A percentile compares a stretch with the other conserved stretches of the same genome.
These are phyloP conservation scores for Saprolegnia diclina DNA, from an alignment of 352 stramenopile species.

Conservation along the genomic window DNA sequence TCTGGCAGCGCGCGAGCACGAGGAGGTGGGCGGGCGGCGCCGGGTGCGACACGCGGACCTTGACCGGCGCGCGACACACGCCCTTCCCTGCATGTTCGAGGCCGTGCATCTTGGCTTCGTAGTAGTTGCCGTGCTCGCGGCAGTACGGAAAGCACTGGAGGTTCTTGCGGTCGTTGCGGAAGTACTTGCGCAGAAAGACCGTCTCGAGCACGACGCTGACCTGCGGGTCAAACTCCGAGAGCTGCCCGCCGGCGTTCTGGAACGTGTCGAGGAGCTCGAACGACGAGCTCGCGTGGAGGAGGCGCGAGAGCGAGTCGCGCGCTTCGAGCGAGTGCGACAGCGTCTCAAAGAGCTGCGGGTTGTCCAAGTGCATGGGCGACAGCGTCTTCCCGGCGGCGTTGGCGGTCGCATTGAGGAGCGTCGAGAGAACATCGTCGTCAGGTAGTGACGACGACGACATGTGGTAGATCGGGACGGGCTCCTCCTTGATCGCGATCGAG, in stretches of 20 bases:
- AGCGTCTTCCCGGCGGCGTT: neutral
- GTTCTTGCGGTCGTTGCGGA: slow-evolving; percentile 89
- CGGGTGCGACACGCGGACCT: slow-evolving; percentile 58
- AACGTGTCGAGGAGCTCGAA: slow-evolving; percentile 37
- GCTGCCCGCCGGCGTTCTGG: neutral
- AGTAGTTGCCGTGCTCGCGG: slow-evolving; percentile 86
- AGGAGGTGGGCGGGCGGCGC: slow-evolving; percentile 41
- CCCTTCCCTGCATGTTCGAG: slow-evolving; percentile 78
- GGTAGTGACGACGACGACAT: slow-evolving; percentile 18
- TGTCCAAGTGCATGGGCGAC: neutral
- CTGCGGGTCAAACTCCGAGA: slow-evolving; percentile 5
- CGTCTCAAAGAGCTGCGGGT: slow-evolving; percentile 28
- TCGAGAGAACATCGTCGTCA: slow-evolving; percentile 17
- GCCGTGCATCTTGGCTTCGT: slow-evolving; percentile 80
- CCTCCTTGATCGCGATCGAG: slow-evolving; percentile 39
- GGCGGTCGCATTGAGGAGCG: slow-evolving; percentile 28
- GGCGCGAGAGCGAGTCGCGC: neutral
- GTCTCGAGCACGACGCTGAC: slow-evolving; percentile 64
- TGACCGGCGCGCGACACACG: slow-evolving; percentile 74
- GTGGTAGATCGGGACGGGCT: neutral
- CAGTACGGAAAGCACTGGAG: slow-evolving; percentile 90
- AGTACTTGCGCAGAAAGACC: slow-evolving; percentile 85
- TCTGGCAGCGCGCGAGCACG: slow-evolving; percentile 73
- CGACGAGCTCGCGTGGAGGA: slow-evolving; percentile 20
- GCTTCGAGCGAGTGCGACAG: slow-evolving; percentile 13